Base-by-base conservation (phyloP, 208 protist species). In the Leptomonas pyrrhocoris region DNA sequence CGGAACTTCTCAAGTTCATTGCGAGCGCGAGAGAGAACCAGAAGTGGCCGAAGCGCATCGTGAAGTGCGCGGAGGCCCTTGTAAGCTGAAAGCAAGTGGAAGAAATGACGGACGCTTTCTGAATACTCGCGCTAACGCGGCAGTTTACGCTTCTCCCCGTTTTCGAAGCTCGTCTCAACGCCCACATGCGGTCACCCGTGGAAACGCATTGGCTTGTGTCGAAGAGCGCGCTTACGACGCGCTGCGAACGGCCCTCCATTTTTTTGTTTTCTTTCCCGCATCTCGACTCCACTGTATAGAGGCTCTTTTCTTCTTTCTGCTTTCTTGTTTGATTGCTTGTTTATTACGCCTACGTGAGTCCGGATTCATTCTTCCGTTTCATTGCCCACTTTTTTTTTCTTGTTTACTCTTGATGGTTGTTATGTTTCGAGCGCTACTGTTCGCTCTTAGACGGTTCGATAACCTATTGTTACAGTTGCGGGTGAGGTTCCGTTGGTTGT, bases 41-140 rank as follows among this genome's bases (percentile, higher is more conserved):
- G 23, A 34, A 18, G 11, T 83, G 64, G 73, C 65, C 76, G 6
- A 88, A 85, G 63, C 75, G 65, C 19, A 85, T 84, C 19, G 45
- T 71, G 21, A 91, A 91, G 64, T 85, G 76, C 42, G 70, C 84
- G 15, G 62, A 74, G 49, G 60, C 83, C 36, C 65, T 88, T 19
- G 31, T 86, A 11, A 23, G 71, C 1, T 57, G 59, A 66, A 46
- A 13, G 31, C n/a, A 45, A 43, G 46, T 57, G 54, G 11, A 21
- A 59, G 65, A 50, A 64, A 74, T 49, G 16, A 19, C 23, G n/a
- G 28, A 5, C 38, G 57, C 53, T 69, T 51, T 69, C 16, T 38
- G 34, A 38, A 38, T 3, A 9, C 34, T 9, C 3, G 9, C 34
- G 7, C 9, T 38, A 3, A 38, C 34, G 34, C 34, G 9, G 34